Percentiles rank a stretch among this genome's conserved stretches.
phyloP scores from a whole-genome alignment of 371 early-diverging fungal genomes.

The Actinomortierella ambigua region DNA sequence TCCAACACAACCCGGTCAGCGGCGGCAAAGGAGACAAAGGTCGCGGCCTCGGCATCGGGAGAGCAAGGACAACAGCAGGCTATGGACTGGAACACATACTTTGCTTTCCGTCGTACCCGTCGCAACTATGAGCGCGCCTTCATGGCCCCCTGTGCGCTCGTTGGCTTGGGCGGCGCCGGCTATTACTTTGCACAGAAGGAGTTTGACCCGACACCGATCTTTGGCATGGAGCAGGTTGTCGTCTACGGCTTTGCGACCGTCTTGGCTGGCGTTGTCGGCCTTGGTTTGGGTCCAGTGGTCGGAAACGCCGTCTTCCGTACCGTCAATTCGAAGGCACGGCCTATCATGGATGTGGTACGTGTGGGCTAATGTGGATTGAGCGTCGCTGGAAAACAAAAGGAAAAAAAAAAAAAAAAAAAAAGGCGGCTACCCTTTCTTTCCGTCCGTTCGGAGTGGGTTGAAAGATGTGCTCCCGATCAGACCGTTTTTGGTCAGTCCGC shows the following conservation, averaged over 20 bases:
- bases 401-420: not conserved
- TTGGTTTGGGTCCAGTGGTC: constrained; percentile 70
- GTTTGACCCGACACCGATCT: constrained; percentile 78
- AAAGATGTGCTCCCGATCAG: too few species aligned
- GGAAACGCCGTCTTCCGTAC: constrained; percentile 71
- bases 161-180: constrained; percentile 65
- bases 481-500: too few species aligned
- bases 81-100: constrained; percentile 78
- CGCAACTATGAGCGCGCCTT: constrained; percentile 73
- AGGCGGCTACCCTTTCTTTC: too few species aligned
- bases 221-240: constrained; percentile 81
- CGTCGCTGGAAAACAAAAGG: not conserved
- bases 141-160: constrained; percentile 63
- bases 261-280: constrained; percentile 68
- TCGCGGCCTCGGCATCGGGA: not conserved
- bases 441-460: too few species aligned
- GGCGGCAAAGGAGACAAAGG: too few species aligned
- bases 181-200: constrained; percentile 76
- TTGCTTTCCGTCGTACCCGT: constrained; percentile 72
- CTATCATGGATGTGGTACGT: constrained; percentile 60
- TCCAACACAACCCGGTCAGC: too few species aligned
- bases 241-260: constrained; percentile 69
- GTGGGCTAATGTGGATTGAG: not conserved
- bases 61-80: constrained; percentile 1
- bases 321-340: constrained; percentile 57